A percentile compares a stretch with the other conserved stretches of the same genome.
Evolutionary conservation across 2,329 filamentous ascomycete species (phyloP).

Genomic region (Sporothrix brasiliensis): DNA sequence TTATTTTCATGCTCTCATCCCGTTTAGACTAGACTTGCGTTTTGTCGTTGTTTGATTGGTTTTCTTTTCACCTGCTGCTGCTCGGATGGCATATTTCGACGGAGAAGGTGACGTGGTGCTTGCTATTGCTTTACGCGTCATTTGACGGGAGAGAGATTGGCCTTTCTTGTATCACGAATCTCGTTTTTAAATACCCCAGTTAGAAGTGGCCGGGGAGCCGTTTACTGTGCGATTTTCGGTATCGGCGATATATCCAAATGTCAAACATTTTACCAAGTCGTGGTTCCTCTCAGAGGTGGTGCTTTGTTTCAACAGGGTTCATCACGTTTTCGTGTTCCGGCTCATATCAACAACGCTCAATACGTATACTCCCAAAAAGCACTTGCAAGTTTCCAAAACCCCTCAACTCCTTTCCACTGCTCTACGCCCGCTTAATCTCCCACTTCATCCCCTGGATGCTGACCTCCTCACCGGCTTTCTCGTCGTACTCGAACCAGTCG

Average conservation of each 20-base stretch:
- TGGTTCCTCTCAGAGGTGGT: background rate
- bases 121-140: slow-evolving; percentile 14
- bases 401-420: background rate
- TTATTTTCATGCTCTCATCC: background rate
- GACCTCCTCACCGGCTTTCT: slow-evolving; percentile 88
- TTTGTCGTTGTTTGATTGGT: background rate
- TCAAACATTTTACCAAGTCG: background rate
- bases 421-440: slow-evolving; percentile 73
- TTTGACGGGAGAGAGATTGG: slow-evolving; percentile 30
- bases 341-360: slow-evolving; percentile 1
- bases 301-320: too few relatives aligned
- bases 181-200: slow-evolving; percentile 25
- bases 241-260: slow-evolving; percentile 15
- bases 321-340: too few relatives aligned
- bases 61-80: background rate
- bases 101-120: background rate
- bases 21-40: slow-evolving; percentile 15
- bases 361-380: background rate
- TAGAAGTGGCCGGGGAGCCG: slow-evolving; percentile 11
- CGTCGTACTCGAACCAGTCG: slow-evolving; percentile 98
- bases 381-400: background rate
- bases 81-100: background rate
- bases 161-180: slow-evolving; percentile 8
- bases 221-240: slow-evolving; percentile 3
- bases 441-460: slow-evolving; percentile 88